Percentiles rank a stretch among this genome's conserved stretches.
Conservation (phyloP, 164 flowering plant genomes). For the Akebia trifoliata region DNA sequence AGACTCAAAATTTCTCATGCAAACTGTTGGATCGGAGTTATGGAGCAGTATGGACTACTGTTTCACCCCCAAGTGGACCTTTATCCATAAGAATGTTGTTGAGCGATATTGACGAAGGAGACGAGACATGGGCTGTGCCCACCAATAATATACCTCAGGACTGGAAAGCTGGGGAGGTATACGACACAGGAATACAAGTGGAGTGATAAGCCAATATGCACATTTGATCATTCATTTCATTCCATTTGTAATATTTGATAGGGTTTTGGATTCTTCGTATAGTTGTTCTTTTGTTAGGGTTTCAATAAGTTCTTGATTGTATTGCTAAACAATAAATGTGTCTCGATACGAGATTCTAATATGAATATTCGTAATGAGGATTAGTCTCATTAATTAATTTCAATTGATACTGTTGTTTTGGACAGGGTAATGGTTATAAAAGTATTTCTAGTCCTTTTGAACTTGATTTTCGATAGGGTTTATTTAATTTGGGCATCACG, state of each 20-base stretch:
- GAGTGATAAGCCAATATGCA: conserved; percentile 2
- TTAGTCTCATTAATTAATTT: too few species aligned
- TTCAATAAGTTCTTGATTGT: not conserved
- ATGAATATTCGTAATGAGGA: too few species aligned
- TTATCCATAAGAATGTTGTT: conserved; percentile 69
- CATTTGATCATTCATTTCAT: not conserved
- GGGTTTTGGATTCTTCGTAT: not conserved
- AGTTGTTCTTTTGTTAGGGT: not conserved
- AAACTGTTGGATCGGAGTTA: conserved; percentile 69
- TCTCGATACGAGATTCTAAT: too few species aligned
- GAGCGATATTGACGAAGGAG: conserved; percentile 56
- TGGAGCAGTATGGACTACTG: conserved; percentile 77
- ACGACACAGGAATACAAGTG: conserved; percentile 85
- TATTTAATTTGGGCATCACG: too few species aligned
- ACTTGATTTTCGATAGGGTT: too few species aligned
- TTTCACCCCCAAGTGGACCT: conserved; percentile 65
- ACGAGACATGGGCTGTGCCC: conserved; percentile 75
- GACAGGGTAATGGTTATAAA: too few species aligned
- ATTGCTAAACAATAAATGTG: too few species aligned
- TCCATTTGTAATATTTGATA: not conserved
- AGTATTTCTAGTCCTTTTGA: too few species aligned
- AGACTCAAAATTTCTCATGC: conserved; percentile 63
- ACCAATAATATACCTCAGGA: conserved; percentile 49
- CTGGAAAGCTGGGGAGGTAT: conserved; percentile 74
- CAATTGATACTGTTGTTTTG: too few species aligned